A percentile compares a stretch with the other conserved stretches of the same genome.
These are phyloP conservation scores for Phyllosticta capitalensis DNA, from an alignment of 2,329 filamentous ascomycete genomes.

Conservation along the genomic window DNA sequence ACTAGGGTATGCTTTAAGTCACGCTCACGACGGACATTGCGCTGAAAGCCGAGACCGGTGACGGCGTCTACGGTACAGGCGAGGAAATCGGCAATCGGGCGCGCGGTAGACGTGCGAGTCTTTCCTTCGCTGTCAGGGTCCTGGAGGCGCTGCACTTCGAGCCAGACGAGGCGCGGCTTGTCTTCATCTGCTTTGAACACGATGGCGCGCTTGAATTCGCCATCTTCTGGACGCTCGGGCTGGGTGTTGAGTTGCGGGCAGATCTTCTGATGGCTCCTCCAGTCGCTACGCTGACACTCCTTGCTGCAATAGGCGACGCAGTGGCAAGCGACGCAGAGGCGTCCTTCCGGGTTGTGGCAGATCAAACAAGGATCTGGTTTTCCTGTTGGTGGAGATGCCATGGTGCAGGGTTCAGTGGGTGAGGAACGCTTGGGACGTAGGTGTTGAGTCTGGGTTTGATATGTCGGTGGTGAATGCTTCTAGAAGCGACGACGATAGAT, in stretches of 20 bases:
- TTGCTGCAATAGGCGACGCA: slow-evolving; percentile 41
- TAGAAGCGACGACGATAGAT: too few relatives aligned
- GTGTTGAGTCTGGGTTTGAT: background rate
- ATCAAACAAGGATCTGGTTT: slow-evolving; percentile 12
- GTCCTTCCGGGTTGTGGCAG: slow-evolving; percentile 19
- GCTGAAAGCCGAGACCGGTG: slow-evolving; percentile 1
- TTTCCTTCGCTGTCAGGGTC: background rate
- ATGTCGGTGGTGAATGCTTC: background rate
- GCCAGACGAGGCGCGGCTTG: background rate
- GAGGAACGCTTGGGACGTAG: background rate
- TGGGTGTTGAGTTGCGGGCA: background rate
- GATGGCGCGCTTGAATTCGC: background rate
- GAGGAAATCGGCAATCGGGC: background rate
- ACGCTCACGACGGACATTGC: background rate
- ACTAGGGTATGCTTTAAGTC: background rate
- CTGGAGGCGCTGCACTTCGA: background rate
- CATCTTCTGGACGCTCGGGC: background rate
- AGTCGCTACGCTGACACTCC: slow-evolving; percentile 44
- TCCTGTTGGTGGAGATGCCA: background rate
- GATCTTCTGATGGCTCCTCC: slow-evolving; percentile 17
- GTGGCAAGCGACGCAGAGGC: slow-evolving; percentile 40
- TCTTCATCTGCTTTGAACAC: background rate
- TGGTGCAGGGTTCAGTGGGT: background rate
- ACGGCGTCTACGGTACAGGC: background rate
- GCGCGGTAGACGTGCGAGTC: background rate